Evolutionary conservation across 139 green algal genomes (phyloP).

Genomic region (Chlorella vulgaris): DNA sequence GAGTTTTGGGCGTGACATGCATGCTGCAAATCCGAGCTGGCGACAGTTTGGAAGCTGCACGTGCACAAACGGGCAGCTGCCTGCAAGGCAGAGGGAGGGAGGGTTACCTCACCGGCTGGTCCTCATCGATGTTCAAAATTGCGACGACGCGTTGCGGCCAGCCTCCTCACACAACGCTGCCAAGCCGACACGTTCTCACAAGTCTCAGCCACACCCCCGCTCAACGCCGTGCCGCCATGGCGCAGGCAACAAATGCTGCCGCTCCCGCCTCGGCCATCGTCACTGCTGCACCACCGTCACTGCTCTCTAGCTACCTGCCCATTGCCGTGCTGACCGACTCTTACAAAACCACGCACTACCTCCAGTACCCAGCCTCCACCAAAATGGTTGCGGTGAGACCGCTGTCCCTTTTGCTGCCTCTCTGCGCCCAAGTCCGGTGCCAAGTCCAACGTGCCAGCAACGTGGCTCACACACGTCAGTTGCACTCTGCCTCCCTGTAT

Average conservation of each 20-base stretch:
- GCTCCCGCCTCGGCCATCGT: neutral
- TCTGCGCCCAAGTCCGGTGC: too few species aligned
- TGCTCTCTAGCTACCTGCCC: constrained; percentile 54
- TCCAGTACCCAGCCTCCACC: constrained; percentile 74
- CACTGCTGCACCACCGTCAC: neutral
- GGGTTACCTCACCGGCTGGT: too few species aligned
- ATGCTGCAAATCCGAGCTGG: too few species aligned
- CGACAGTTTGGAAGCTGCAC: too few species aligned
- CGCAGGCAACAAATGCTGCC: neutral
- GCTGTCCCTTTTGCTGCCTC: neutral
- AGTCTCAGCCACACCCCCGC: neutral
- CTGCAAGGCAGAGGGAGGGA: too few species aligned
- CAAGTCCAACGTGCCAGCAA: too few species aligned
- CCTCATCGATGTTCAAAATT: too few species aligned
- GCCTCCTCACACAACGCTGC: neutral
- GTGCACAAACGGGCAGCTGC: too few species aligned
- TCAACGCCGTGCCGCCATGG: neutral
- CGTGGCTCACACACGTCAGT: too few species aligned
- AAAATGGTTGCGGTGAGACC: constrained; percentile 84
- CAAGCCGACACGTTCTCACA: neutral
- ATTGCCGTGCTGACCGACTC: constrained; percentile 78
- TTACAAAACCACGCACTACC: constrained; percentile 84
- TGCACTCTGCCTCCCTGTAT: too few species aligned
- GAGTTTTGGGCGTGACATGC: too few species aligned
- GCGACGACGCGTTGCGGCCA: too few species aligned